Base-by-base conservation (phyloP, 352 stramenopile genomes). In the Phytophthora citrophthora region DNA sequence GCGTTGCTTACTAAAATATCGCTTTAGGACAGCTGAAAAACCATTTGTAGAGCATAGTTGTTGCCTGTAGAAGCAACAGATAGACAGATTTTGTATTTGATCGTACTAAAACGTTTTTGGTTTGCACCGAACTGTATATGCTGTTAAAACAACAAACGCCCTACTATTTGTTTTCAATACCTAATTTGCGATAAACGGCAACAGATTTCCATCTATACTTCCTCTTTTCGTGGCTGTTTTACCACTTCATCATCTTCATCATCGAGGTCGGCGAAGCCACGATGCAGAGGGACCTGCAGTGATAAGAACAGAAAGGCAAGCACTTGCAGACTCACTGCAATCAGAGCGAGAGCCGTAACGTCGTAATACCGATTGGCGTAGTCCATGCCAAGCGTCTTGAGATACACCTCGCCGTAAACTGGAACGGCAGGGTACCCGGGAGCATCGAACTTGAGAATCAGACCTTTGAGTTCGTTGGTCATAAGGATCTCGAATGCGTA, bases 401-500 rank as follows among this genome's bases (percentile, higher is more conserved):
- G 76, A 52, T 92, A 94, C 12, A 94, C 86, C 47, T 94, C 86
- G 24, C 86, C 86, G 43, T 94, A 92, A 6, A 94, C 82, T 0
- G 86, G 86, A 23, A 94, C 77, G 15, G 71, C 69, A 12, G 84
- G 82, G 66, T 94, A 93, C 23, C 86, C 86, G 0, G 84, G 81
- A 7, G 86, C 86, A 46, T 94, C 72, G 46, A 94, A 94, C 66
- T 76, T 89, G 38, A 94, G 65, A 54, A 94, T 66, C 39, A 93
- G 54, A 0, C 83, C 84, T 47, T 89, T 86, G 20, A 93, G 70
- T 54, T 94, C 86, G 60, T 93, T 94, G 5, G 81, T 90, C 82
- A 94, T 91, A 54, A 94, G 79, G 53, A 94, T 88, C 56, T 96
- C 88, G 41, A 94, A 96, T 29, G 82, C 88, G 59, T 96, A 96